Evolutionary conservation across 2,329 filamentous ascomycete genomes (phyloP), one percentile per base, ranked within the genome.

Genomic region (Cladosporium oxysporum): DNA sequence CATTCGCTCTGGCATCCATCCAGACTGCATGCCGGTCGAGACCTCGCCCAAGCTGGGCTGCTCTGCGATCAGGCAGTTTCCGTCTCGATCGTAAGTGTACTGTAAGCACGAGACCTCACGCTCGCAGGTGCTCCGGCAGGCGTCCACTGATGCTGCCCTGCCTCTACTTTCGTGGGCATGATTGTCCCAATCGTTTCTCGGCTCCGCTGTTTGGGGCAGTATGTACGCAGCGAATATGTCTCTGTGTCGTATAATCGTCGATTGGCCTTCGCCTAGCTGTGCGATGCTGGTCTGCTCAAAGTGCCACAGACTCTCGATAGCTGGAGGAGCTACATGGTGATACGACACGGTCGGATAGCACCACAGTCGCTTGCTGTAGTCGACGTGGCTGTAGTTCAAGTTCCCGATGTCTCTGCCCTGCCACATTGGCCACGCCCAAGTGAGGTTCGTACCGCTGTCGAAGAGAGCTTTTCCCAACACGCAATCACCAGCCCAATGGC

Each of bases 401-500:
- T 73, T 58, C 7, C 71, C 70, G 16, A 70, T 62, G 23, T 67
- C 66, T 28, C 72, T 68, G 10, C 72, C 70, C 55, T 74, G 73
- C 62, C 70, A 72, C 16, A 72, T 72, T 12, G 73, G 73, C 71
- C 69, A 73, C 10, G 70, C 72, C 23, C 67, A 58, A 1, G 67
- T 70, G 11, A 74, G 57, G 14, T 62, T 61, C 5, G 68, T 69
- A 6, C 72, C 73, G 5, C 71, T 67, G 35, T 73, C 69, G 0
- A 63, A 66, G 23, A 75, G 69, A 1, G 69, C 71, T 58, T 72
- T 73, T 7, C 73, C 73, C 5, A 75, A 55, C 10, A 75, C 68
- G n/a, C 67, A 70, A 66, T 75, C 73, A 16, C 73, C 73, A 4
- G 73, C 73, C 73, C 73, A 75, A 21, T 72, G 70, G 1, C 64